Conservation (phyloP, 2,329 filamentous ascomycete species). For the Geosmithia putterillii region DNA sequence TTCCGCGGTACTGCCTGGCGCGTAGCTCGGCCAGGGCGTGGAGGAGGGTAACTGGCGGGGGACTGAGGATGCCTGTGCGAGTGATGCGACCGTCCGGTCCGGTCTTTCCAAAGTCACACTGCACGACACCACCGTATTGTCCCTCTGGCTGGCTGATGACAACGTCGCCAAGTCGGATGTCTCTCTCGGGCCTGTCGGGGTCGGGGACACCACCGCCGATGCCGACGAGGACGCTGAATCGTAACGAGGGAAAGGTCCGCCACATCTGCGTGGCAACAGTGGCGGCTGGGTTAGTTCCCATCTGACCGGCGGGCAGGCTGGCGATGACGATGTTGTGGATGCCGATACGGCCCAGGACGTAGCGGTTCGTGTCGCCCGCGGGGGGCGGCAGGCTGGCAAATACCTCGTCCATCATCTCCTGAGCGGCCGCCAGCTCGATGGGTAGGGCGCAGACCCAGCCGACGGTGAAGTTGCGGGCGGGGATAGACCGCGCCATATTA, state of each 20-base stretch:
- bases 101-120: constrained; percentile 4
- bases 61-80: constrained; percentile 1
- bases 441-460: constrained; percentile 10
- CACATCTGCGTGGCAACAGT: constrained; percentile 16
- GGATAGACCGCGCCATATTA: too few species aligned
- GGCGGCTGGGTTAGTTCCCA: constrained; percentile 15
- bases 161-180: constrained; percentile 9
- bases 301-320: constrained; percentile 14
- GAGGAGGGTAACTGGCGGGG: background rate
- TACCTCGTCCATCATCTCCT: constrained; percentile 11
- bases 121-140: constrained; percentile 4
- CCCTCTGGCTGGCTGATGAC: constrained; percentile 8
- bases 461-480: constrained; percentile 6
- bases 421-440: constrained; percentile 8
- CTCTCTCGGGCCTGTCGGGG: background rate
- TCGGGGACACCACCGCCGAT: constrained; percentile 9
- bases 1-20: background rate
- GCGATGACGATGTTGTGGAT: constrained; percentile 17
- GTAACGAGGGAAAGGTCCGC: constrained; percentile 15
- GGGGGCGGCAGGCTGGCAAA: constrained; percentile 8
- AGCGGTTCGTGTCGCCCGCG: background rate
- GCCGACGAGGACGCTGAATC: constrained; percentile 8
- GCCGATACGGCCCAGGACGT: constrained; percentile 7
- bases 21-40: background rate
- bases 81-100: background rate